These are phyloP conservation scores for Nemania sp. DNA, from an alignment of 2,329 filamentous ascomycete genomes.

Conservation along the genomic window DNA sequence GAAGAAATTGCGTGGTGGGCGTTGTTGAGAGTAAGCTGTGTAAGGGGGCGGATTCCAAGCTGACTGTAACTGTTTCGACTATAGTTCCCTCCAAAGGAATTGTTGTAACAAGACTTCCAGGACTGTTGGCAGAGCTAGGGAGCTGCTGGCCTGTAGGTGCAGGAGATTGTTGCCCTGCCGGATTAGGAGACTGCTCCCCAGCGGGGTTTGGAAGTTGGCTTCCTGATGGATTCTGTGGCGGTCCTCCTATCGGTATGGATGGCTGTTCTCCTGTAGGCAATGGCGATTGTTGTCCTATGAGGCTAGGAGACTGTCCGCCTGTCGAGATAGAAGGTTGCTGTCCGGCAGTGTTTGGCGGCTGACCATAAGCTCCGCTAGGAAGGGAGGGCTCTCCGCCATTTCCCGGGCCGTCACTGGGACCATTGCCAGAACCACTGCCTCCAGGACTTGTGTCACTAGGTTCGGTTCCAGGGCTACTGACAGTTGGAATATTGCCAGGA, in stretches of 20 bases:
- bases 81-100: conserved; percentile 16
- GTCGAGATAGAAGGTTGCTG: conserved; percentile 16
- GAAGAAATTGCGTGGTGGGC: conserved; percentile 7
- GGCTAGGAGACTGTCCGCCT: conserved; percentile 10
- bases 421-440: not conserved
- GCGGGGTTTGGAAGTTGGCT: not conserved
- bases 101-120: conserved; percentile 4
- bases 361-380: conserved; percentile 27
- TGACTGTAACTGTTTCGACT: conserved; percentile 23
- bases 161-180: conserved; percentile 6
- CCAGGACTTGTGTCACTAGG: too few relatives aligned
- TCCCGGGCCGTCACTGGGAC: not conserved
- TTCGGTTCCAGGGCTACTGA: not conserved
- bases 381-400: conserved; percentile 9
- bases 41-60: conserved; percentile 11
- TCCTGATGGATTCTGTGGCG: conserved; percentile 1
- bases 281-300: conserved; percentile 8
- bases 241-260: conserved; percentile 1
- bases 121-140: conserved; percentile 3
- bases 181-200: conserved; percentile 13
- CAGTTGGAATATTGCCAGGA: too few relatives aligned
- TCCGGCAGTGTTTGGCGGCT: conserved; percentile 18
- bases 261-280: conserved; percentile 15
- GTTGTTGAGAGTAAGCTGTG: conserved; percentile 8
- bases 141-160: conserved; percentile 1